Base-by-base conservation (phyloP, 108 stramenopile species). In the Mediolabrus comicus region DNA sequence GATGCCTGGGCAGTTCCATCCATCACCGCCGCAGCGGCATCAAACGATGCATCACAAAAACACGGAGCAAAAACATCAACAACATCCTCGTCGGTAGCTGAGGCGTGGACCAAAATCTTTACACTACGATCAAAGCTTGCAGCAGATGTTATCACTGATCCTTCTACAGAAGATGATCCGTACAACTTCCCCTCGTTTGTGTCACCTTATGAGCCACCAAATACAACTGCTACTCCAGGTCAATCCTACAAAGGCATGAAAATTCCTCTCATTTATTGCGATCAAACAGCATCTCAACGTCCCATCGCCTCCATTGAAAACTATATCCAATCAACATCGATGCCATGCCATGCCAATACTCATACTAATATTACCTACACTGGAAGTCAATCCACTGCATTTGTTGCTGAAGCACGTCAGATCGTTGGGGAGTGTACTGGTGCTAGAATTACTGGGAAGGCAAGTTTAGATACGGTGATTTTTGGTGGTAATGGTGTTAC, bases 401-500 rank as follows among this genome's bases (percentile, higher is more conserved):
- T 97, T 67, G 87, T 91, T 0, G 80, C 91, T 11, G 97, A 98
- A 71, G 93, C 96, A 2, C 62, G 97, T 24, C 93, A 94, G 39
- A 89, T 96, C 66, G 85, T 98, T 12, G 96, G 87, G 0, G 95
- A 97, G 67, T 82, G 64, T 12, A 85, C 84, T 59, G 87, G 85
- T 41, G 95, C 95, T 0, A 77, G 91, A 71, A 86, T 94, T 11
- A 96, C 97, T 1, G 95, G 92, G 0, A 95, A 96, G 62, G 97
- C 95, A 0, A 66, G 87, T 65, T 62, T 83, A 55, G 97, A 98
- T 74, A 77, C 84, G 24, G 97, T 98, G 4, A 73, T 99, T 3
- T 99, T 99, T 79, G 83, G 84, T 30, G 99, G 99, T 0, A 91
- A 89, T 46, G 99, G 99, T 34, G 90, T 97, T 0, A 99, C 99